Percentiles rank a stretch among this genome's conserved stretches.
These are phyloP conservation scores for Pichia sp. DNA, from an alignment of 1,139 yeast species.

Conservation along the genomic window DNA sequence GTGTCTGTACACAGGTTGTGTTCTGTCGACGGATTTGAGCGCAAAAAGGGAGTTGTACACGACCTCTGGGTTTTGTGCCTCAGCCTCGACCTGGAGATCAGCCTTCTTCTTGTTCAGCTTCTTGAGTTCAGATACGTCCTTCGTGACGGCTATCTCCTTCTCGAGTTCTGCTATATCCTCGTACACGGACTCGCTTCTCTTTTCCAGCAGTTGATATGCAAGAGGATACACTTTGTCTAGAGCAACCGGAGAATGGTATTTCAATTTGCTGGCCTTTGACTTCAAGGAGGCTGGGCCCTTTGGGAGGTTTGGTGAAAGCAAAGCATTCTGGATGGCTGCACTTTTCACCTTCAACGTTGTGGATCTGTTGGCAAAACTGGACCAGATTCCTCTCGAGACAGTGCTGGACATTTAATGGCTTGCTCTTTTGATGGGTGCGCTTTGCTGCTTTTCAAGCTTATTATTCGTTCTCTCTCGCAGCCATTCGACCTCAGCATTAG, in stretches of 20 bases:
- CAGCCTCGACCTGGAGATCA: slow-evolving; percentile 48
- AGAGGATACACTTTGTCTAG: slow-evolving; percentile 68
- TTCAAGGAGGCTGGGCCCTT: slow-evolving; percentile 48
- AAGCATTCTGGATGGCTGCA: slow-evolving; percentile 33
- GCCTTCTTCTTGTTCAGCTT: slow-evolving; percentile 17
- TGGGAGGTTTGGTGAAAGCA: slow-evolving; percentile 38
- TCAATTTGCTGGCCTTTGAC: slow-evolving; percentile 40
- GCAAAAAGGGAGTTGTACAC: slow-evolving; percentile 55
- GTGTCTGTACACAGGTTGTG: slow-evolving; percentile 75
- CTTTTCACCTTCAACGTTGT: slow-evolving; percentile 37
- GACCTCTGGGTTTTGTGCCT: slow-evolving; percentile 77
- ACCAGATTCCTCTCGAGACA: slow-evolving; percentile 42
- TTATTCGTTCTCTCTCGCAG: too few relatives aligned
- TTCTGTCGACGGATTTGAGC: slow-evolving; percentile 53
- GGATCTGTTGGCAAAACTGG: slow-evolving; percentile 43
- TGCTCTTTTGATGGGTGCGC: background rate
- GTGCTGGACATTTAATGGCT: slow-evolving; percentile 4
- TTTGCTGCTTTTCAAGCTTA: background rate
- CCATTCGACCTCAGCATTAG: too few relatives aligned
- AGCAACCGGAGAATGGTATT: slow-evolving; percentile 65
- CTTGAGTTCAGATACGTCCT: slow-evolving; percentile 18
- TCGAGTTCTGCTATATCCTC: slow-evolving; percentile 31
- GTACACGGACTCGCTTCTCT: slow-evolving; percentile 38
- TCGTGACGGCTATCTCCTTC: slow-evolving; percentile 21
- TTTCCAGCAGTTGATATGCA: slow-evolving; percentile 59